Percentiles rank a stretch among this genome's conserved stretches.
Conservation (phyloP, 805 yeast genomes). For the Candida ovalis region DNA sequence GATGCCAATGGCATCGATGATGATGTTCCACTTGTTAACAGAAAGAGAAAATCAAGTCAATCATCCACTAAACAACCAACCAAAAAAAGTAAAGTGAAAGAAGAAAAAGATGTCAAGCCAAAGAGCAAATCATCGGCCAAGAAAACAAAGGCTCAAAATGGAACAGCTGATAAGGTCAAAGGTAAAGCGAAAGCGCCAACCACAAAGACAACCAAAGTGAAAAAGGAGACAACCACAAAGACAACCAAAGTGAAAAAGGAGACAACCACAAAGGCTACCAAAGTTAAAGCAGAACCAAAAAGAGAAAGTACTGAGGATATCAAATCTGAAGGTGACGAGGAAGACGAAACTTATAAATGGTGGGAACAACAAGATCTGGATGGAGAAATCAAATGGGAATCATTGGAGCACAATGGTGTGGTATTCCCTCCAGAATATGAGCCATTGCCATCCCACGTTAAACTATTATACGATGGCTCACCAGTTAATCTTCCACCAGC, state of each 20-base stretch:
- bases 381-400: conserved; percentile 80
- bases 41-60: conserved; percentile 6
- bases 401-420: conserved; percentile 86
- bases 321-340: conserved; percentile 33
- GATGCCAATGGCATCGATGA: conserved; percentile 13
- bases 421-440: conserved; percentile 90
- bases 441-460: conserved; percentile 75
- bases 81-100: conserved; percentile 6
- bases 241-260: not conserved
- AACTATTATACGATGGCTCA: conserved; percentile 68
- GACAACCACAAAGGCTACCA: not conserved
- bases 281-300: conserved; percentile 4
- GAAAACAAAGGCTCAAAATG: not conserved
- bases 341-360: conserved; percentile 68
- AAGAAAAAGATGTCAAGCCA: conserved; percentile 4
- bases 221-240: conserved; percentile 4
- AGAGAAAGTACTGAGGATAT: conserved; percentile 8
- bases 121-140: conserved; percentile 2
- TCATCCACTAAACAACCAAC: conserved; percentile 6
- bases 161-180: not conserved
- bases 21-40: conserved; percentile 10
- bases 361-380: conserved; percentile 78
- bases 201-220: not conserved
- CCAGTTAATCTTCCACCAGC: conserved; percentile 71
- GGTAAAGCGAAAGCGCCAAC: conserved; percentile 2